These are phyloP conservation scores for Hymenoscyphus repandus DNA, from an alignment of 2,329 filamentous ascomycete species.

Conservation along the genomic window DNA sequence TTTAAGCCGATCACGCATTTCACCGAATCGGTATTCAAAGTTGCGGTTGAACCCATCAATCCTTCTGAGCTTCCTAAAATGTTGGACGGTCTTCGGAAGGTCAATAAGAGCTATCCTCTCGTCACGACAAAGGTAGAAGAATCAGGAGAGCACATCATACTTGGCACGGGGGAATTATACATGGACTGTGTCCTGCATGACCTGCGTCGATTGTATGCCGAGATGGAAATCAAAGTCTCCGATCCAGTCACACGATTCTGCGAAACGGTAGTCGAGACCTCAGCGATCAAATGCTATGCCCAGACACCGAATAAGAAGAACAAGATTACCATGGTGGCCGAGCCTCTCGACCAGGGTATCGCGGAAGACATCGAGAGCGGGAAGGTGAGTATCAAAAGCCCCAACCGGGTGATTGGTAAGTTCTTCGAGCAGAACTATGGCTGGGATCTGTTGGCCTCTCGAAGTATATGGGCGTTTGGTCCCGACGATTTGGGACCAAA, in stretches of 20 bases:
- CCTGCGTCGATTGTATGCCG: slow-evolving; percentile 84
- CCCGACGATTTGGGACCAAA: slow-evolving; percentile 93
- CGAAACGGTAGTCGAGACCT: slow-evolving; percentile 96
- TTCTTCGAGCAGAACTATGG: slow-evolving; percentile 97
- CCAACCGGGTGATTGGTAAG: slow-evolving; percentile 86
- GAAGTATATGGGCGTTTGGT: slow-evolving; percentile 98
- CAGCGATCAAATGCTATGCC: slow-evolving; percentile 95
- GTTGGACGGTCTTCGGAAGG: slow-evolving; percentile 91
- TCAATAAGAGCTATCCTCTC: slow-evolving; percentile 96
- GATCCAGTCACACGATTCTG: slow-evolving; percentile 97
- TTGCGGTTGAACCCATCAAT: slow-evolving; percentile 96
- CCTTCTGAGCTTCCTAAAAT: slow-evolving; percentile 97
- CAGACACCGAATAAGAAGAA: slow-evolving; percentile 99
- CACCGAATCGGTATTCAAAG: slow-evolving; percentile 95
- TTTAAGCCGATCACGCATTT: slow-evolving; percentile 92
- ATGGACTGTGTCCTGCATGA: slow-evolving; percentile 99
- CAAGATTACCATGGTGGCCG: slow-evolving; percentile 97
- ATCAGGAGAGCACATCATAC: slow-evolving; percentile 89
- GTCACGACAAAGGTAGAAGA: slow-evolving; percentile 97
- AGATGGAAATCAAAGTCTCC: slow-evolving; percentile 99
- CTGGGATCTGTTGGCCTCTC: slow-evolving; percentile 89
- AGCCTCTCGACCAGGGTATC: slow-evolving; percentile 91
- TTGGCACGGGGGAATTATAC: slow-evolving; percentile 97
- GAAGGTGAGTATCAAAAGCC: slow-evolving; percentile 85
- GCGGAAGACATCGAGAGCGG: slow-evolving; percentile 91